A percentile compares a stretch with the other conserved stretches of the same genome.
Evolutionary conservation across 78 protist genomes (phyloP).

Genomic region (Dictyostelium discoideum): dicty_2.7 NC_007090.3:5009001-5009500

Average conservation of each 20-base stretch:
- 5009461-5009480: too few relatives aligned
- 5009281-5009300: background rate
- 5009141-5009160: background rate
- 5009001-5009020: conserved; percentile 18
- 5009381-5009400: too few relatives aligned
- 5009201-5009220: background rate
- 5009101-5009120: conserved; percentile 30
- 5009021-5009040: conserved; percentile 29
- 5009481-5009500: background rate
- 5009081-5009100: background rate
- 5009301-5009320: conserved; percentile 37
- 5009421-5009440: too few relatives aligned
- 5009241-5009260: background rate
- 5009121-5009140: background rate
- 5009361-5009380: conserved; percentile 15
- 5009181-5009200: background rate
- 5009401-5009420: background rate
- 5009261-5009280: background rate
- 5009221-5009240: background rate
- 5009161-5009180: background rate
- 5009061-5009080: background rate
- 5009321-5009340: background rate
- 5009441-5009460: background rate
- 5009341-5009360: conserved; percentile 16
- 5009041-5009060: conserved; percentile 3